Conservation (phyloP, 495 filamentous ascomycete species). For the Barbatosphaeria neglecta region DNA sequence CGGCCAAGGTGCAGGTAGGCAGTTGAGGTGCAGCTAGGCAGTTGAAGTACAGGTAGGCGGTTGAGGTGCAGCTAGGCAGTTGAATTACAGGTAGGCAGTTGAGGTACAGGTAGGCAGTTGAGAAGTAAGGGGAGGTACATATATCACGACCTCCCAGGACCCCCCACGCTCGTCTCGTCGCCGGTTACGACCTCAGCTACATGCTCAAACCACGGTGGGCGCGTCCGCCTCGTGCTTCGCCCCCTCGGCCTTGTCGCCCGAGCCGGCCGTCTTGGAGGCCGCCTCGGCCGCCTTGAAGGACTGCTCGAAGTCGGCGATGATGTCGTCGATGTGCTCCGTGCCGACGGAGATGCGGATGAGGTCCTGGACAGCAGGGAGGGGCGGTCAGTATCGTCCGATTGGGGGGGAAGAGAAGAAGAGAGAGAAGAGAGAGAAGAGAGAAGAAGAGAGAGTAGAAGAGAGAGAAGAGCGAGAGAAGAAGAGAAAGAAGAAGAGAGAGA, state of each 20-base stretch:
- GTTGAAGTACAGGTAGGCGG: too few species aligned
- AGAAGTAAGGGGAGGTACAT: not conserved
- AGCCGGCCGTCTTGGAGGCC: not conserved
- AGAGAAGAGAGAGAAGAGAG: not conserved
- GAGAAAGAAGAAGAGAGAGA: not conserved
- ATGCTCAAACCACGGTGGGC: slow-evolving; percentile 26
- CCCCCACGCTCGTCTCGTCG: not conserved
- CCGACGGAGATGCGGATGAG: slow-evolving; percentile 94
- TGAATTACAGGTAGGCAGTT: too few species aligned
- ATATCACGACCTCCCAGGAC: not conserved
- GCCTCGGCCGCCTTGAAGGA: slow-evolving; percentile 53
- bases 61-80: too few species aligned
- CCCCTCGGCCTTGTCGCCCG: slow-evolving; percentile 1
- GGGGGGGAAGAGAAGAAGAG: not conserved
- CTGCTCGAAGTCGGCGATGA: slow-evolving; percentile 92
- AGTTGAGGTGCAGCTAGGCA: too few species aligned
- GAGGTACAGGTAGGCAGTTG: too few species aligned
- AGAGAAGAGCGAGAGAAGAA: not conserved
- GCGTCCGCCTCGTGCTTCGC: slow-evolving; percentile 22
- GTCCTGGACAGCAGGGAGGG: slow-evolving; percentile 47
- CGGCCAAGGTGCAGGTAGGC: too few species aligned
- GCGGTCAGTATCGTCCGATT: not conserved
- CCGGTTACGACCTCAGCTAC: too few species aligned
- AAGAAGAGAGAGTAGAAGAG: not conserved
- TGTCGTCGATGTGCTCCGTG: slow-evolving; percentile 96